Evolutionary conservation across 2,329 filamentous ascomycete species (phyloP), one percentile per base, ranked within the genome.

Genomic region (Dryadomyces quercivorus): DNA sequence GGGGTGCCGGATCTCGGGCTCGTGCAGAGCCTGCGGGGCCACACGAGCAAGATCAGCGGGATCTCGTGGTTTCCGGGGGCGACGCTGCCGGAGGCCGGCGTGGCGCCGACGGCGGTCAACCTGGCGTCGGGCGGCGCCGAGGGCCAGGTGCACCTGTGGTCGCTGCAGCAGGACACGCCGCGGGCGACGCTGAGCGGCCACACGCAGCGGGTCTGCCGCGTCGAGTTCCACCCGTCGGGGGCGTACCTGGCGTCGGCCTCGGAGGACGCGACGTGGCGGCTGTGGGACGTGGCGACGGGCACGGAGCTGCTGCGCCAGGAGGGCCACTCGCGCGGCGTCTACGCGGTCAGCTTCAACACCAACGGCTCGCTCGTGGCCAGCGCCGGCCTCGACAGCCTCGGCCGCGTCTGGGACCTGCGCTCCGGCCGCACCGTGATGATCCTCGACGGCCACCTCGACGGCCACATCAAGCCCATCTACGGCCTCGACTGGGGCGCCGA

Each of bases 391-490:
- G 93, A 98, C 71, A 95, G 89, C 63, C 92, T 96, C 54, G 93
- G 92, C 3, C 82, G 93, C 46, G 86, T 98, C 56, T 98, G 93
- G 93, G 93, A 98, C 72, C 67, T 97, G 42, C 80, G 93, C 54
- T 93, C 90, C 1, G 93, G 93, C 13, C 81, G 93, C 56, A 96
- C 92, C 0, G 88, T 95, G 59, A 96, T 96, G 88, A 88, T 97
- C 60, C 76, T 98, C 1, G 91, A 97, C 65, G 87, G 88, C 1
- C 88, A 94, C 63, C 74, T 93, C 12, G 91, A 81, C 58, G 81
- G 80, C 2, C 81, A 85, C 63, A 93, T 96, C 64, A 88, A 91
- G 58, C 91, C 94, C 15, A 95, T 98, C 53, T 91, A 95, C 63
- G 90, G 85, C 0, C 74, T 97, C 6, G 91, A 96, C 67, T 98